Evolutionary conservation across 805 yeast genomes (phyloP), one percentile per base, ranked within the genome.

Genomic region (Candida odintsovae): DNA sequence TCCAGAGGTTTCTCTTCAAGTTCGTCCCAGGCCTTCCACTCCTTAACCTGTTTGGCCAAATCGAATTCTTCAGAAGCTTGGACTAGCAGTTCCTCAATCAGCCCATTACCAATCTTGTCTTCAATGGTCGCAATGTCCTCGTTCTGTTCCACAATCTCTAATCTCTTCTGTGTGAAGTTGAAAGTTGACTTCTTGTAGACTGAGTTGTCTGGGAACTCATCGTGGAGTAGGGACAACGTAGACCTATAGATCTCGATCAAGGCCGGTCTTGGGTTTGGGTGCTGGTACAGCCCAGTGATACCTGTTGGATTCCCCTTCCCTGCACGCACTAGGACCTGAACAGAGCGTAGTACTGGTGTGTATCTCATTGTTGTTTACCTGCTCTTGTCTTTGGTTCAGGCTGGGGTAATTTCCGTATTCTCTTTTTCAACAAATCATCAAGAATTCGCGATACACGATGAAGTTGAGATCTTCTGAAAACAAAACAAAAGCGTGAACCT

Each of bases 251-350:
- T 69, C 33, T 84, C 76, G 47, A 79, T 69, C 57, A 88, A 72
- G 3, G 90, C 86, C 2, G 92, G 90, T 64, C 88, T 78, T 45
- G 96, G 95, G 62, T 83, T 77, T 43, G 95, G 95, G 65, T 86
- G 94, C 63, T 83, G 86, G 59, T 69, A 73, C 51, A 88, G 65
- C 2, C 94, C 95, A 4, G 96, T 77, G 50, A 88, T 56, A 53
- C 96, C 96, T 19, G 95, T 88, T 26, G 92, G 92, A 56, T 80
- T 71, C 0, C 89, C 90, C 33, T 70, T 68, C 4, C 75, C 73
- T 12, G 87, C 69, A 58, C 73, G 78, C 49, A 83, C 75, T 47
- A 83, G 71, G 13, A 75, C 82, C 58, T 79, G 72, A 43, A 68
- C 63, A 1, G 61, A 53, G 40, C 62, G 51, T 13, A 71, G 51